Evolutionary conservation across 2,329 filamentous ascomycete genomes (phyloP), one percentile per base, ranked within the genome.

Genomic region (Exophiala bonariae): DNA sequence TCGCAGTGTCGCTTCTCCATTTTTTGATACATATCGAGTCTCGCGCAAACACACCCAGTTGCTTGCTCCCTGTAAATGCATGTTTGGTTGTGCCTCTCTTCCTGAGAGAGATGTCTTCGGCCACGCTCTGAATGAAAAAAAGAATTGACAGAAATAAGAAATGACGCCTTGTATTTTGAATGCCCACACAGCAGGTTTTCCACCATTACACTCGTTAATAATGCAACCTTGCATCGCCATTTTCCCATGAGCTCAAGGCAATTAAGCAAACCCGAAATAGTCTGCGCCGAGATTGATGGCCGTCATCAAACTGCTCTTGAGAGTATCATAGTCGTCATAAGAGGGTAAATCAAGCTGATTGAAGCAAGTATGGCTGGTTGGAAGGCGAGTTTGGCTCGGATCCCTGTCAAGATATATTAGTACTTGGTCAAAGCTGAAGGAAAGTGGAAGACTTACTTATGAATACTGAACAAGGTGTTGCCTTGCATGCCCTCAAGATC

Each of bases 401-500:
- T 59, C 57, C 45, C 54, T 54, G 44, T 31, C 42, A 31, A 31
- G 10, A 22, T 16, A 41, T 11, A 35, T 44, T 49, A 44, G 41
- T 32, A 46, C 34, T 14, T 22, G 10, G 11, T 31, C 18, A 26
- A 8, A 28, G 2, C 22, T 13, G 40, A 11, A 17, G 17, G 23
- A 16, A 30, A 30, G 9, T 16, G n/a, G 23, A n/a, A n/a, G n/a
- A 50, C 52, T 55, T 49, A 55, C 56, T 93, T 89, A 66, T 99
- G 93, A 55, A 99, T 97, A 68, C 97, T 99, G 83, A 99, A 99
- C 57, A 89, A 85, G 69, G 87, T 96, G 67, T 97, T 85, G 31
- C 93, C 93, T 64, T 99, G 97, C 93, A 99, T 99, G 58, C 93
- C 95, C 73, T 99, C 95, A 5, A 99, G 81, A 69, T 99, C 93